Evolutionary conservation across 2,329 filamentous ascomycete genomes (phyloP).

Genomic region (Emergomyces orientalis): DNA sequence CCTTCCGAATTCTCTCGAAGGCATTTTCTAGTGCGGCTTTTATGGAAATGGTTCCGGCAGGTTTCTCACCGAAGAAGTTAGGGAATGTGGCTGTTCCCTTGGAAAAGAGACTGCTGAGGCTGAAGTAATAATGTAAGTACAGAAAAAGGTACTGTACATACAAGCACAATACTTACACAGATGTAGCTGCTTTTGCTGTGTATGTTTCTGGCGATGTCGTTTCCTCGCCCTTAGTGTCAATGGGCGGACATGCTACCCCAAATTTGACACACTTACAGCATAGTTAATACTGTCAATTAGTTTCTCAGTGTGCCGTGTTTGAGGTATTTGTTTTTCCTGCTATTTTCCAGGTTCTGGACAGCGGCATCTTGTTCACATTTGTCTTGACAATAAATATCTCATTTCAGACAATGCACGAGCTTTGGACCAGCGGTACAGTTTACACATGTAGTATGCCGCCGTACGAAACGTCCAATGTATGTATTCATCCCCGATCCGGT

Average conservation of each 20-base stretch:
- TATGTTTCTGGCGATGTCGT: background rate
- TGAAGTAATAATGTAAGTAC: background rate
- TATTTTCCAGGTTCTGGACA: background rate
- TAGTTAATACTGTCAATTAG: background rate
- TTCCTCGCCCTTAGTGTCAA: background rate
- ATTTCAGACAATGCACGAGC: background rate
- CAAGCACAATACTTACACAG: background rate
- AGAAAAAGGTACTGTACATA: background rate
- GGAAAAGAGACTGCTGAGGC: background rate
- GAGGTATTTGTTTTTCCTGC: background rate
- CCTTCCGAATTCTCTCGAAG: background rate
- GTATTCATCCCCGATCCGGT: background rate
- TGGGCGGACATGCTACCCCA: background rate
- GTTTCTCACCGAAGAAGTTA: background rate
- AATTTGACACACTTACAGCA: too few species aligned
- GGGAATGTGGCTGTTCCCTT: background rate
- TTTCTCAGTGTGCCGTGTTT: background rate
- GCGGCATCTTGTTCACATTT: background rate
- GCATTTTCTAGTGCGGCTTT: background rate
- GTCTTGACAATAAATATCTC: background rate
- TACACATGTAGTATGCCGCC: background rate
- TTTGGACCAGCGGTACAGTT: background rate
- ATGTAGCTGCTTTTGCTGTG: background rate
- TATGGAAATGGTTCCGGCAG: background rate
- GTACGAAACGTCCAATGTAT: background rate